Evolutionary conservation across 2,329 filamentous ascomycete species (phyloP).

Genomic region (Uncinocarpus reesii): DNA sequence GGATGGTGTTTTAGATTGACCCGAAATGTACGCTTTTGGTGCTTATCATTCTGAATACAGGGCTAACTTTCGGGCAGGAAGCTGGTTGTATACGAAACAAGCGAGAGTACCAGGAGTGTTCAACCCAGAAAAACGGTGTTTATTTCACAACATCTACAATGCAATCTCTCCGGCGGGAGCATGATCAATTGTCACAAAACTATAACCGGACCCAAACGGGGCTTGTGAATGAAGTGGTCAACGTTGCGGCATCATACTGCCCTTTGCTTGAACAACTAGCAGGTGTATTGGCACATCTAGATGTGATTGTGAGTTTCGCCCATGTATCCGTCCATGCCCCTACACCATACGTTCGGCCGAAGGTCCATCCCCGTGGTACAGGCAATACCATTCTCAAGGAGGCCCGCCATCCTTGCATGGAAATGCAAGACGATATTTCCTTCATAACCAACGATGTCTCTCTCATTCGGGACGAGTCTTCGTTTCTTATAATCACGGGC

Average conservation of each 20-base stretch:
- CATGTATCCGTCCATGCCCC: conserved; percentile 90
- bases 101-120: conserved; percentile 81
- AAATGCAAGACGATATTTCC: conserved; percentile 95
- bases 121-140: conserved; percentile 96
- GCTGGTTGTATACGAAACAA: conserved; percentile 90
- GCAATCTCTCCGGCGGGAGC: conserved; percentile 71
- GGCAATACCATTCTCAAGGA: conserved; percentile 86
- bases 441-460: conserved; percentile 97
- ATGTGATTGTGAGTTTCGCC: conserved; percentile 88
- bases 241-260: conserved; percentile 86
- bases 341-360: conserved; percentile 80
- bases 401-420: conserved; percentile 92
- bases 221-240: conserved; percentile 82
- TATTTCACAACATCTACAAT: conserved; percentile 88
- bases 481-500: conserved; percentile 92
- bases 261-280: conserved; percentile 85
- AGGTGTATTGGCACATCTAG: conserved; percentile 78
- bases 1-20: conserved; percentile 96
- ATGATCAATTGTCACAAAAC: conserved; percentile 85
- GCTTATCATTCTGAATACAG: conserved; percentile 20
- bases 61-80: conserved; percentile 40
- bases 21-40: conserved; percentile 41
- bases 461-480: conserved; percentile 64
- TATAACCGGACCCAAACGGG: conserved; percentile 92
- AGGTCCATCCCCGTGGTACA: conserved; percentile 75